A percentile compares a stretch with the other conserved stretches of the same genome.
Evolutionary conservation across 306 rosid species (phyloP).

Genomic region (Lathyrus aphaca): DNA sequence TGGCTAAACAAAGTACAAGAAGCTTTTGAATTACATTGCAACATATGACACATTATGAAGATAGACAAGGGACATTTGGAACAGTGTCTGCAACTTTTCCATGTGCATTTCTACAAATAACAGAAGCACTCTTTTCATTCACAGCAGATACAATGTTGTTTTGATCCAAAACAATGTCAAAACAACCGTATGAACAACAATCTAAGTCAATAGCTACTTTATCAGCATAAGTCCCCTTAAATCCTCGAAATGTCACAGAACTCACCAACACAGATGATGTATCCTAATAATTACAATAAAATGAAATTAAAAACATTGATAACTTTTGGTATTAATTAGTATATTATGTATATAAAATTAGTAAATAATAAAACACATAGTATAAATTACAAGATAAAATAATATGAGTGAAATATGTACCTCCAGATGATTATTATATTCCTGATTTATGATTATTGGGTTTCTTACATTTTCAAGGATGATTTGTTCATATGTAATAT

Average conservation of each 20-base stretch:
- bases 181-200: constrained; percentile 35
- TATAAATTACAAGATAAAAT: not conserved
- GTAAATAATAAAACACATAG: not conserved
- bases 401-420: not conserved
- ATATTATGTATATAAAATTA: not conserved
- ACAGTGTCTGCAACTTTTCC: not conserved
- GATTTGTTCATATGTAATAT: constrained; percentile 44
- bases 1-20: too few relatives aligned
- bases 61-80: constrained; percentile 23
- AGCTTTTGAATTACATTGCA: too few relatives aligned
- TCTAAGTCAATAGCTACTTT: constrained; percentile 30
- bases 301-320: not conserved
- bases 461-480: not conserved
- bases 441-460: constrained; percentile 48
- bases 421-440: not conserved
- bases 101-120: constrained; percentile 27
- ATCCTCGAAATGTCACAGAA: constrained; percentile 35
- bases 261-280: constrained; percentile 28
- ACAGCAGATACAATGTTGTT: constrained; percentile 2
- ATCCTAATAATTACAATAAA: not conserved
- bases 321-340: not conserved
- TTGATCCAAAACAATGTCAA: constrained; percentile 17
- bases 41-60: not conserved
- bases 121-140: not conserved
- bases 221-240: constrained; percentile 36